Evolutionary conservation across 352 stramenopile genomes (phyloP), one percentile per base, ranked within the genome.

Genomic region (Globisporangium cederbergense): DNA sequence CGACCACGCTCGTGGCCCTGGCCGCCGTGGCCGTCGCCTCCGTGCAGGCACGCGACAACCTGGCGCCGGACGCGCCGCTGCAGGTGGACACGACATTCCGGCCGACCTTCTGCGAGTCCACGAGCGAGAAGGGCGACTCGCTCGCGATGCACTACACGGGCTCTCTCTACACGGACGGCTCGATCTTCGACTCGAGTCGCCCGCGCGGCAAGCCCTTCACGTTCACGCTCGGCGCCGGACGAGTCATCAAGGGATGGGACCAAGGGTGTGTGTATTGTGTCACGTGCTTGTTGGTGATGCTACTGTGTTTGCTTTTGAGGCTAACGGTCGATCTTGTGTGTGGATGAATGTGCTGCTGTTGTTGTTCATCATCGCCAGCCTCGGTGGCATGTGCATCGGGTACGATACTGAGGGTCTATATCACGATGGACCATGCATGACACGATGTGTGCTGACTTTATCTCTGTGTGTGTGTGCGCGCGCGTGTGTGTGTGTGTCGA

Each of bases 111-210:
- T 96, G 87, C 72, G 65, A 69, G 13, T 72, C 78, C 62, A 93
- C 90, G 82, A 90, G 72, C 64, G 65, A 89, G 68, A 63, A 72
- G 47, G 93, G 93, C 36, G 88, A 94, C 68, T 88, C 94, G 70
- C 83, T 99, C 25, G 97, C 88, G 57, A 98, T 98, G 71, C 92
- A 98, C 81, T 98, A 98, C 88, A 98, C 92, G 51, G 97, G 97
- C 46, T 98, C 86, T 28, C 75, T 99, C 36, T 88, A 83, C 69
- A 97, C 97, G 73, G 93, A 98, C 75, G 96, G 97, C 58, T 97
- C 87, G 64, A 95, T 98, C 69, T 99, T 99, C 73, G 97, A 99
- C 81, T 98, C 91, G 64, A 98, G 91, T 28, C 83, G 98, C 60
- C 93, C 98, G 66, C 95, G 97, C 65, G 91, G 93, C 65, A 60